Base-by-base conservation (phyloP, 108 stramenopile genomes). In the Cyclotella sp. region DNA sequence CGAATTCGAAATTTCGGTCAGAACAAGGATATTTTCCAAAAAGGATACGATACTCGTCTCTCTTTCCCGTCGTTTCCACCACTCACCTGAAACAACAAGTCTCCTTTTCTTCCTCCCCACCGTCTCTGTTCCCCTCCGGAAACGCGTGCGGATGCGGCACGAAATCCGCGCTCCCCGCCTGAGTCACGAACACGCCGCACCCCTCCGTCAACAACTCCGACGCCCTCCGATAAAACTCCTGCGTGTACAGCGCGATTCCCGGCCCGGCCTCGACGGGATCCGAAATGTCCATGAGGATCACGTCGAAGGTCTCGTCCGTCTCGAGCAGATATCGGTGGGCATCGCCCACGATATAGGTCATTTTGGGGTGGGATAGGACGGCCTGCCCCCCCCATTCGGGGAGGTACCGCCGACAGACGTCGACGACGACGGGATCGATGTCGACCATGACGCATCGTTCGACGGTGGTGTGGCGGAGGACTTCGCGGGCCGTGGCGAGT, bases 181-280 rank as follows among this genome's bases (percentile, higher is more conserved):
- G 95, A 21, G 95, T 96, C 13, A 96, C 94, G 68, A 96, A 86
- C 28, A 96, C 89, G 15, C 97, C 89, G 45, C 82, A 43, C 7
- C 73, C 77, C 39, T 58, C 10, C 61, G 61, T 72, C 85, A 79
- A 73, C 68, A 52, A 78, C 29, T 83, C 84, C 41, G 44, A 41
- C 22, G 87, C 91, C 57, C 88, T 87, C 28, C 87, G 46, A 75
- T 98, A 98, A 75, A 98, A 93, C 72, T 98, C 97, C 66, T 95
- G 79, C 1, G 90, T 93, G 84, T 97, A 97, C 9, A 97, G 85
- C 70, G 90, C 84, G 57, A 95, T 90, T 9, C 94, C 95, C n/a
- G 95, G 97, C 44, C 97, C 95, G 10, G 92, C 93, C 76, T 96
- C 95, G 34, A 96, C 92, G 9, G 96, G 96, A 82, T 96, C 96